Percentiles rank a stretch among this genome's conserved stretches.
Evolutionary conservation across 2,329 filamentous ascomycete species (phyloP).

Genomic region (Cladosporium sp.): DNA sequence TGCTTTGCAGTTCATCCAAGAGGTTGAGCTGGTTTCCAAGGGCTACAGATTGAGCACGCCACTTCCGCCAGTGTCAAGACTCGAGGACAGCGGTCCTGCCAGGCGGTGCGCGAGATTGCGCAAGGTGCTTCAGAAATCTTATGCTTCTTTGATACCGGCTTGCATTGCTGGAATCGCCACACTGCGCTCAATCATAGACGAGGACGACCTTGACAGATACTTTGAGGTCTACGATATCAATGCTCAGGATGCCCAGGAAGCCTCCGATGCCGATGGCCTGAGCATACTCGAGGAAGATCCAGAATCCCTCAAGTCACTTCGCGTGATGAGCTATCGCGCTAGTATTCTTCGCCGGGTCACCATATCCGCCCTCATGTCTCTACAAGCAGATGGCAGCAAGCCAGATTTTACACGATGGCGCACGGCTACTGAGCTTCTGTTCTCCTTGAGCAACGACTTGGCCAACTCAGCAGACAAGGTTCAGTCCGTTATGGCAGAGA

Average conservation of each 20-base stretch:
- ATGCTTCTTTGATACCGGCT: conserved; percentile 68
- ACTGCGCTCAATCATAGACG: conserved; percentile 72
- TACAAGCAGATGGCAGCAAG: conserved; percentile 77
- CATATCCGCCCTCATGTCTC: conserved; percentile 81
- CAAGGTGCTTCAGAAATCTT: conserved; percentile 68
- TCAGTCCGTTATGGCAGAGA: conserved; percentile 70
- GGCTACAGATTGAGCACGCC: conserved; percentile 89
- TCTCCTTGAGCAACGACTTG: conserved; percentile 62
- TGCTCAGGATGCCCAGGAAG: conserved; percentile 49
- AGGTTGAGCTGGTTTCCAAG: conserved; percentile 91
- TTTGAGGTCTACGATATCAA: conserved; percentile 66
- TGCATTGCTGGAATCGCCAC: conserved; percentile 69
- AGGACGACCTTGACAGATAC: conserved; percentile 84
- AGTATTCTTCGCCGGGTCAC: conserved; percentile 81
- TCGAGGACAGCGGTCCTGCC: conserved; percentile 72
- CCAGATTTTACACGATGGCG: conserved; percentile 78
- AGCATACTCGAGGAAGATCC: conserved; percentile 71
- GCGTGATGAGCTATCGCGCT: conserved; percentile 65
- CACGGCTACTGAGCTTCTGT: conserved; percentile 72
- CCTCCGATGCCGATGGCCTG: conserved; percentile 48
- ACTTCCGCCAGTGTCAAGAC: conserved; percentile 83
- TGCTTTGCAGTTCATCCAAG: conserved; percentile 80
- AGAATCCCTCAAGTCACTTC: conserved; percentile 76
- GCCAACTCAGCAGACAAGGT: conserved; percentile 64
- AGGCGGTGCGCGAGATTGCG: conserved; percentile 80